Evolutionary conservation across 1,139 yeast species (phyloP).

Genomic region (Suhomyces kunorum): DNA sequence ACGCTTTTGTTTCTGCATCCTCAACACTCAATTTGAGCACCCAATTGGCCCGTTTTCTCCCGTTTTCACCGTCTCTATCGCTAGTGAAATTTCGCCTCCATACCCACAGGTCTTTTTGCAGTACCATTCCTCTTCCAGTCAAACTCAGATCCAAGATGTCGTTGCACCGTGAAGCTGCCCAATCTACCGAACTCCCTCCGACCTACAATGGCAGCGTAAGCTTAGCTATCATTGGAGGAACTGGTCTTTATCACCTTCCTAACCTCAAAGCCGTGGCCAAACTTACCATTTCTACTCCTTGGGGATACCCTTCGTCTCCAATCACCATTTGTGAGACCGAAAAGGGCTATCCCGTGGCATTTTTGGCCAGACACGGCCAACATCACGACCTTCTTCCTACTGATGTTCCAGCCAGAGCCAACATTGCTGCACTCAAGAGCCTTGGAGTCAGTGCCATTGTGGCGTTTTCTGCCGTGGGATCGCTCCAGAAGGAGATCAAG

Average conservation of each 20-base stretch:
- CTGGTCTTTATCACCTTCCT: conserved; percentile 90
- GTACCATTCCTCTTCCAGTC: not conserved
- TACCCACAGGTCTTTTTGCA: not conserved
- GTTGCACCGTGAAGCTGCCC: conserved; percentile 37
- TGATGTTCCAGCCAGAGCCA: conserved; percentile 90
- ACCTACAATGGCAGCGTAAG: conserved; percentile 51
- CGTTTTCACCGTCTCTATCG: not conserved
- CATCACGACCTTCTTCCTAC: conserved; percentile 88
- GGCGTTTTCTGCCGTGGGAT: conserved; percentile 96
- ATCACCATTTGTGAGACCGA: conserved; percentile 80
- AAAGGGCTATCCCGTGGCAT: conserved; percentile 84
- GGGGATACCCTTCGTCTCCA: conserved; percentile 97
- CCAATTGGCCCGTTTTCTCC: not conserved
- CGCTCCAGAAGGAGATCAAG: conserved; percentile 80
- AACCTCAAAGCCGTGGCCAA: conserved; percentile 84
- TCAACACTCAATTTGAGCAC: not conserved
- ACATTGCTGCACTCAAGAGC: conserved; percentile 90
- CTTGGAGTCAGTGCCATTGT: conserved; percentile 85
- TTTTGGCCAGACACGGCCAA: conserved; percentile 90
- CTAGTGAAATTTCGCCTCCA: not conserved
- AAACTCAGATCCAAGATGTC: conserved; percentile 28
- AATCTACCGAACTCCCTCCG: conserved; percentile 37
- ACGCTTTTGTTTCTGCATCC: too few relatives aligned
- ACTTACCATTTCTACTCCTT: conserved; percentile 81
- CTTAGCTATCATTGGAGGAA: conserved; percentile 93